Evolutionary conservation across 441 rosid genomes (phyloP), one percentile per base, ranked within the genome.

Genomic region (Populus hybrid): DNA sequence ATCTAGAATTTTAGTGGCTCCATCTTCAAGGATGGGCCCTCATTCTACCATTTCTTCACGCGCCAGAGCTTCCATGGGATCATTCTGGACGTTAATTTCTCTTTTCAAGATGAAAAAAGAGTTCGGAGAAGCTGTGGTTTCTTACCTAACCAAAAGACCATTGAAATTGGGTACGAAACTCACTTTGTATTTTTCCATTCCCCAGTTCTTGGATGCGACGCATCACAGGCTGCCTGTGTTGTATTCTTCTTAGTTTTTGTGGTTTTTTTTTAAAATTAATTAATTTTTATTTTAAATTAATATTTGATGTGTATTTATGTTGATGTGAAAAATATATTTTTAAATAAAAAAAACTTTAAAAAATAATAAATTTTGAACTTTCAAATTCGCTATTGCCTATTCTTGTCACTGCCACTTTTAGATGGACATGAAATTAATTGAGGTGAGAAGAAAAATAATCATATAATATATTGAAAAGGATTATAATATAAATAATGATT

Each of bases 1-100:
- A 77, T 50, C 80, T 69, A 53, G 75, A 76, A 75, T 71, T 75
- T 79, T 35, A 75, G 24, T 74, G 84, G 88, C 30, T 69, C 24
- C n/a, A 59, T 67, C 34, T 32, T 9, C 24, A 9, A 7, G 65
- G 3, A 0, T 69, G 76, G 76, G n/a, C 38, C 73, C 83, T 73
- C 53, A 7, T 57, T 61, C 30, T 65, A 71, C 38, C 53, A 30
- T 36, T 63, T 70, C 46, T 61, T 73, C 74, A 74, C 46, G 46
- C 79, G 42, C 46, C 2, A 28, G 75, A 75, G 73, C 70, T 21
- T 32, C 46, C 72, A 34, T 36, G 35, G 81, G 69, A 66, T 14
- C 70, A 71, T 74, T 66, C 23, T 46, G n/a, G 69, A 79, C 64
- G 40, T 77, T 38, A 42, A 77, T 67, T 67, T 73, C 46, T 70